phyloP scores from a whole-genome alignment of 345 rosid genomes.

The Psidium friedrichsthalianum region DNA sequence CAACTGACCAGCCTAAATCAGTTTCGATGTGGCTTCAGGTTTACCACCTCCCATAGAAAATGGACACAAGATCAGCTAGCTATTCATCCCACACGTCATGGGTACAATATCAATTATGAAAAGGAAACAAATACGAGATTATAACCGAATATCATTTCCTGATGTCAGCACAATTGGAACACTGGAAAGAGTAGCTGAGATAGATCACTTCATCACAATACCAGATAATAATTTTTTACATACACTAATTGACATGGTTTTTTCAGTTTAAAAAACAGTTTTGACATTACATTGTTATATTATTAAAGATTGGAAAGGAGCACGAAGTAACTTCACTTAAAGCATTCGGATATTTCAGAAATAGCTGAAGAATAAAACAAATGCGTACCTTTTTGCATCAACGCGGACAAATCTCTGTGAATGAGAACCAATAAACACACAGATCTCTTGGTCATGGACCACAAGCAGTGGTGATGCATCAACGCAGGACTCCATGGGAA shows the following conservation, averaged over 20 bases:
- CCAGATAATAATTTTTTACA: not conserved
- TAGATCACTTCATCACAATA: not conserved
- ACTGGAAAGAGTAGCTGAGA: not conserved
- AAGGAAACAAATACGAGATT: not conserved
- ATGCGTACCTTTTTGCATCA: slow-evolving; percentile 56
- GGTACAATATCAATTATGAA: not conserved
- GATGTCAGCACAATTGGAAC: not conserved
- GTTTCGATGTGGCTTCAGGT: not conserved
- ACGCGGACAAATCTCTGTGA: slow-evolving; percentile 57
- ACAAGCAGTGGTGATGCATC: slow-evolving; percentile 88
- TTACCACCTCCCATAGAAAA: not conserved
- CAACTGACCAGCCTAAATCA: not conserved
- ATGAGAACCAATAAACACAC: slow-evolving; percentile 86
- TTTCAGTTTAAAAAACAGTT: not conserved
- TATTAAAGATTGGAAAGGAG: not conserved
- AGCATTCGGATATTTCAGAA: not conserved
- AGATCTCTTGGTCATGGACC: slow-evolving; percentile 40
- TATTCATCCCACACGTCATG: not conserved
- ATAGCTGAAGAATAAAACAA: not conserved
- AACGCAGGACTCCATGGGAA: slow-evolving; percentile 80
- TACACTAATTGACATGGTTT: not conserved
- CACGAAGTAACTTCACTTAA: not conserved
- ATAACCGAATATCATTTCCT: not conserved
- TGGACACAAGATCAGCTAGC: not conserved
- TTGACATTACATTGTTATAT: not conserved